Base-by-base conservation (phyloP, 805 yeast species). In the Wickerhamiella spandovensis region DNA sequence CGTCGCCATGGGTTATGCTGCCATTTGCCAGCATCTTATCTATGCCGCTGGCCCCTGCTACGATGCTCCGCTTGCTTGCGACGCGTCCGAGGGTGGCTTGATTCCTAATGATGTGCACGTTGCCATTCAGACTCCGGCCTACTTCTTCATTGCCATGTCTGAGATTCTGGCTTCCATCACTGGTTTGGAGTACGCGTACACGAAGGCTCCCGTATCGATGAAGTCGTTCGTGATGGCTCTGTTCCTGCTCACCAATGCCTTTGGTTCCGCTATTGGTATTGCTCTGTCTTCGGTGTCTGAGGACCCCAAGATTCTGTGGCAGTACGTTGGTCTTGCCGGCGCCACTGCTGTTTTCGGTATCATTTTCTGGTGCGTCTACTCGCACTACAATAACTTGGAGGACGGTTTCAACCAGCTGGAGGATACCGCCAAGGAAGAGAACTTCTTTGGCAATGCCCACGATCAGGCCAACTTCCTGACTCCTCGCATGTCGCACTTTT, bases 141-240 rank as follows among this genome's bases (percentile, higher is more conserved):
- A 84, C 65, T 73, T 82, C 43, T 67, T 84, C 55, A 78, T 82
- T 65, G 90, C 84, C 12, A 63, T 82, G 49, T 77, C 88, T 17
- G 94, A 84, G 66, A 83, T 84, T 56, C 75, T 84, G 58, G 88
- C 89, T 30, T 81, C 84, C 48, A 77, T 83, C 58, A 83, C 92
- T 21, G 92, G 90, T 58, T 75, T 82, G 58, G 92, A 84, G 68
- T 83, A 82, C 62, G 94, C 94, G 18, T 84, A 82, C 68, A 79
- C 88, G 24, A 81, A 84, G 69, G 90, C 92, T 5, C 92, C 92
- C 42, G 73, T 72, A 8, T 67, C 74, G 47, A 78, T 79, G 84
- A 78, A 77, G 64, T 75, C 82, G 15, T 75, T 79, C 61, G 74
- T 79, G 59, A 78, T 78, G 79, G 58, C 71, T 7, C 54, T 79